Evolutionary conservation across 352 stramenopile species (phyloP), one percentile per base, ranked within the genome.

Genomic region (Phytophthora palmivora): DNA sequence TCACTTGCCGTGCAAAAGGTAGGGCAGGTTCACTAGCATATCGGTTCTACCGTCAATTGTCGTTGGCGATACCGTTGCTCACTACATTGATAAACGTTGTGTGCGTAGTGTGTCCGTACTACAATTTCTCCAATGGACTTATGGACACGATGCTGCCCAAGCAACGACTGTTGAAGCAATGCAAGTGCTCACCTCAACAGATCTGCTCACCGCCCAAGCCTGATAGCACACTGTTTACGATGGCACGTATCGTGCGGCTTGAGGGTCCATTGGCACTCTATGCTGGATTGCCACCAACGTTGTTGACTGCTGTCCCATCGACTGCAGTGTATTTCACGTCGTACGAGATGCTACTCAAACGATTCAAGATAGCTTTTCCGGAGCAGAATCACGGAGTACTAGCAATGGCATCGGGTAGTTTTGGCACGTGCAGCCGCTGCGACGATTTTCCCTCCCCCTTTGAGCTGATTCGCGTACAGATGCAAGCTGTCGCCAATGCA

Each of bases 321-420:
- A 98, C 94, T 0, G 91, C 95, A 6, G 66, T 98, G 30, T 98
- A 98, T 66, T 98, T 98, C 63, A 91, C 91, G 4, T 87, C 82
- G 2, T 99, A 99, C 59, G 96, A 98, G 50, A 56, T 87, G 47
- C 56, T 96, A 9, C 58, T 84, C 14, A 58, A 69, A 14, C 45
- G 56, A 21, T 57, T 81, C 10, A 81, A 75, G 47, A 52, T 57
- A 8, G 11, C 62, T 6, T 80, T 81, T 45, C 82, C 82, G 3
- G 52, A 73, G 10, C 65, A 74, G 19, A 74, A 72, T 16, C 65
- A 74, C 26, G 79, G 79, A 2, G 18, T 67, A 32, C 39, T 91
- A 14, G 72, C 79, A 16, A 88, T 88, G 64, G 34, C 76, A 7
- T 66, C 82, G 0, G 89, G 89, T 0, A 66, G 64, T 18, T n/a